A percentile compares a stretch with the other conserved stretches of the same genome.
phyloP scores from a whole-genome alignment of 352 stramenopile species.

The Pythium monospermum region DNA sequence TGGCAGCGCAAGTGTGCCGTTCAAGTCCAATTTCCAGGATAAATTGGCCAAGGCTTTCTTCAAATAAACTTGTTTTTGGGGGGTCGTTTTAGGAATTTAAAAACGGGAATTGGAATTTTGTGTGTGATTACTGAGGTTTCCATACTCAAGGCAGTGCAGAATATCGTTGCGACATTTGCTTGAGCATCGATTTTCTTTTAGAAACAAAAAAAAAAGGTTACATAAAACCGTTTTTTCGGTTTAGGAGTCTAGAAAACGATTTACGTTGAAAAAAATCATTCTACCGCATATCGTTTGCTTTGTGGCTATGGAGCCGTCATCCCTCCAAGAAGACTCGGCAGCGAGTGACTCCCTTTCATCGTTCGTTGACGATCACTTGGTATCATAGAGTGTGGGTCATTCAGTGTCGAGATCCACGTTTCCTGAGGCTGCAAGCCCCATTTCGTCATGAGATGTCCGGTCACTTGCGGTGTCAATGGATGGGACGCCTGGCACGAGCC shows the following conservation, averaged over 20 bases:
- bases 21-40: neutral
- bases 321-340: constrained; percentile 3
- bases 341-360: constrained; percentile 1
- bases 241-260: too few species aligned
- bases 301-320: too few species aligned
- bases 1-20: neutral
- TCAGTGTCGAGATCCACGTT: constrained; percentile 3
- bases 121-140: neutral
- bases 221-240: too few species aligned
- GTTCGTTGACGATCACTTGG: neutral
- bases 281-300: too few species aligned
- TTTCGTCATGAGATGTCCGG: neutral
- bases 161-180: too few species aligned
- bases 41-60: neutral
- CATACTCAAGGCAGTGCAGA: too few species aligned
- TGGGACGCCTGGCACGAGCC: neutral
- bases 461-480: neutral
- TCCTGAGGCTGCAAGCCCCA: neutral
- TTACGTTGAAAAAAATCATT: too few species aligned
- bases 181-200: too few species aligned
- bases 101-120: neutral
- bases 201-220: too few species aligned
- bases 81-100: neutral
- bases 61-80: neutral
- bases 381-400: neutral